phyloP scores from a whole-genome alignment of 208 protist genomes.

The Leishmania guyanensis region DNA sequence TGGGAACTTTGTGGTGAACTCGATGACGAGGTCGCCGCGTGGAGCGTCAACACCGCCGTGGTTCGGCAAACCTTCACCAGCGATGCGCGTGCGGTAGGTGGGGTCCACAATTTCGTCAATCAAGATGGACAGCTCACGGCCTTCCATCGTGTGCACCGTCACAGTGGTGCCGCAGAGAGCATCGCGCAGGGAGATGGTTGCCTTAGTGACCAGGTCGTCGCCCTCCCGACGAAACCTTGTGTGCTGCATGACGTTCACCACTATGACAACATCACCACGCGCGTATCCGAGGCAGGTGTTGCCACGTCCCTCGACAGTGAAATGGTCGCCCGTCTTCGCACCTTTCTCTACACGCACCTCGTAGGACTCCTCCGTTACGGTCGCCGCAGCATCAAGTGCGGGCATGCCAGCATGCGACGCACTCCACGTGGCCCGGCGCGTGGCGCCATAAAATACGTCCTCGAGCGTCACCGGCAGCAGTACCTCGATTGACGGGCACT shows the following conservation, averaged over 20 bases:
- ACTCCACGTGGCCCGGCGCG: slow-evolving; percentile 68
- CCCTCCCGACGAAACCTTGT: slow-evolving; percentile 80
- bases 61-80: slow-evolving; percentile 65
- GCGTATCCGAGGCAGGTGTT: slow-evolving; percentile 57
- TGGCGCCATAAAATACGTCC: slow-evolving; percentile 87
- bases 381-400: slow-evolving; percentile 23
- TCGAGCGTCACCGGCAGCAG: slow-evolving; percentile 72
- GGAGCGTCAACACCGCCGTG: slow-evolving; percentile 32
- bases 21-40: slow-evolving; percentile 79
- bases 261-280: slow-evolving; percentile 77
- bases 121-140: slow-evolving; percentile 65
- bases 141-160: slow-evolving; percentile 82
- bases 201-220: slow-evolving; percentile 72
- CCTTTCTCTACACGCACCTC: slow-evolving; percentile 77
- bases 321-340: slow-evolving; percentile 66
- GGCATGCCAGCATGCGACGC: slow-evolving; percentile 29
- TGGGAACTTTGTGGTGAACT: slow-evolving; percentile 82
- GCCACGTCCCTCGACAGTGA: slow-evolving; percentile 63
- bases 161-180: slow-evolving; percentile 88
- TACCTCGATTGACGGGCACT: slow-evolving; percentile 62
- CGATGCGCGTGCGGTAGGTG: slow-evolving; percentile 72
- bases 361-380: slow-evolving; percentile 44
- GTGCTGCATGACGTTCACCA: slow-evolving; percentile 73
- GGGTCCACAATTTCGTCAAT: slow-evolving; percentile 91
- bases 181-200: slow-evolving; percentile 74